Base-by-base conservation (phyloP, 2,329 filamentous ascomycete species). In the Claviceps arundinis region DNA sequence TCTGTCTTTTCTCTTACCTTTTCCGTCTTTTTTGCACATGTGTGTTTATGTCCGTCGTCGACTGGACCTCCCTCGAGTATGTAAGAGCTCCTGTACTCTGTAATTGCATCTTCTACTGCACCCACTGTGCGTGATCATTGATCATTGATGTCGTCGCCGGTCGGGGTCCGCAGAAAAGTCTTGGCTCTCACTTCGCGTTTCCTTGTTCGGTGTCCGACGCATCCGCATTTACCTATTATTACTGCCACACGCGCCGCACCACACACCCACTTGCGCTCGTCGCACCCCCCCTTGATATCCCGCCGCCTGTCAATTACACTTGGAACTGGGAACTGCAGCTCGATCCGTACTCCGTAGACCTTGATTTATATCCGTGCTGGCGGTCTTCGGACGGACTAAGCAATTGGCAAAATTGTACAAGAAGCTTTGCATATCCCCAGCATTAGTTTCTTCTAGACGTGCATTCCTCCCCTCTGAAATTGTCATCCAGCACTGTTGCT, bases 191-290 rank as follows among this genome's bases (percentile, higher is more conserved):
- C 37, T 24, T 14, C 37, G 16, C 43, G 13, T 41, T 51, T 37
- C 37, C 50, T 46, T 47, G 43, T n/a, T 41, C 41, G 41, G 43
- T 51, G 50, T 48, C 52, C 46, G 52, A 52, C 50, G 46, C 38
- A 49, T 54, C 52, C 50, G 50, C 41, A 46, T 47, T 11, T 34
- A 11, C 22, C 26, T 34, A 24, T 3, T 24, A 24, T 24, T 24
- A 24, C 22, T 3, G 24, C 41, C 34, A 4, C 46, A 24, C 46
- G 5, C 44, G 34, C 34, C 13, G 19, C 47, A 16, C 30, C 24
- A 19, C 45, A 16, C 47, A 30, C 48, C 42, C 48, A 24, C 14
- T 43, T 40, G n/a, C 48, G 19, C 26, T 26, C 41, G 13, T 22
- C 5, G 38, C 48, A 43, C 48, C 24, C 37, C 37, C 30, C 40